phyloP scores from a whole-genome alignment of 2,329 filamentous ascomycete genomes.

The Thermoascus crustaceus region DNA sequence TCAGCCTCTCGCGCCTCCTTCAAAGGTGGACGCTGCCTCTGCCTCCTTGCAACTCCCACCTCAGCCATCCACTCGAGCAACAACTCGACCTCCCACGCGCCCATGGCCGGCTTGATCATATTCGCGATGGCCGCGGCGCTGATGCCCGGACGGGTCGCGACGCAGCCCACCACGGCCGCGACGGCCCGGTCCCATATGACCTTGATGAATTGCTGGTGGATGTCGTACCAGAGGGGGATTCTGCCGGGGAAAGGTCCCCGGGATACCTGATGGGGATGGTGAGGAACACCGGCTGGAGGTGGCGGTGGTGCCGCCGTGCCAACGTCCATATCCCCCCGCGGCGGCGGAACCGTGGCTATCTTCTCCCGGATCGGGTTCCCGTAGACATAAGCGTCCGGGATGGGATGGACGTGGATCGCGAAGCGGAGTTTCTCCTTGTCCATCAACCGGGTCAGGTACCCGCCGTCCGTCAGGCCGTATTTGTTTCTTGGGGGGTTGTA shows the following conservation, averaged over 20 bases:
- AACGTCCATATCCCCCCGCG: slow-evolving; percentile 17
- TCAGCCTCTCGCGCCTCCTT: slow-evolving; percentile 11
- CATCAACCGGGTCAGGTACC: slow-evolving; percentile 40
- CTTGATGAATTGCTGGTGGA: slow-evolving; percentile 32
- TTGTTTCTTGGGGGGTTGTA: slow-evolving; percentile 34
- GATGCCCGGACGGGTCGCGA: slow-evolving; percentile 35
- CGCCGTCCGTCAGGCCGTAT: slow-evolving; percentile 39
- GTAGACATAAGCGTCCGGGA: slow-evolving; percentile 26
- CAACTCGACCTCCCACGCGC: slow-evolving; percentile 34
- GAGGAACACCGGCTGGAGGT: too few relatives aligned
- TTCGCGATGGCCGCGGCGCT: slow-evolving; percentile 25
- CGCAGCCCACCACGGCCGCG: slow-evolving; percentile 33
- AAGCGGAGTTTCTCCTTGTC: slow-evolving; percentile 38
- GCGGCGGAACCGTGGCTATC: slow-evolving; percentile 15
- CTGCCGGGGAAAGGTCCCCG: slow-evolving; percentile 13
- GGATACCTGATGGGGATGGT: slow-evolving; percentile 1
- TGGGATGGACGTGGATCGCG: slow-evolving; percentile 31
- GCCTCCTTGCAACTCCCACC: slow-evolving; percentile 18
- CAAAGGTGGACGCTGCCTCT: background rate
- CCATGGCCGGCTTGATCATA: slow-evolving; percentile 32
- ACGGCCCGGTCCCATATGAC: slow-evolving; percentile 36
- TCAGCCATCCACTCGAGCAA: slow-evolving; percentile 34
- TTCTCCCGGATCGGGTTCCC: slow-evolving; percentile 29
- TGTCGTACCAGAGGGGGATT: slow-evolving; percentile 43
- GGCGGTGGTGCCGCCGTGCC: too few relatives aligned